Evolutionary conservation across 225 moss, liverwort and hornwort species (phyloP).

Genomic region (Marchantia paleacea): DNA sequence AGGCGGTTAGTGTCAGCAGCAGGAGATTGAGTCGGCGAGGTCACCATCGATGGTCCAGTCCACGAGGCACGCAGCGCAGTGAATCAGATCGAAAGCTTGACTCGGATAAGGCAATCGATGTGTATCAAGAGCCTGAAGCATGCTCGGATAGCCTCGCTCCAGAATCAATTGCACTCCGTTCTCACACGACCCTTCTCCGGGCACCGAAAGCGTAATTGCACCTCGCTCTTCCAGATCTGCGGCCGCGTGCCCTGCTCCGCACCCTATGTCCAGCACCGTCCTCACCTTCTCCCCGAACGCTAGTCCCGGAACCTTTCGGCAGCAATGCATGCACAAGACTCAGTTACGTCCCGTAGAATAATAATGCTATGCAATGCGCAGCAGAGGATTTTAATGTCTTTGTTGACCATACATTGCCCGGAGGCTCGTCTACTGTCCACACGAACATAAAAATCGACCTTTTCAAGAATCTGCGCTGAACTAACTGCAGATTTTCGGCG

Average conservation of each 20-base stretch:
- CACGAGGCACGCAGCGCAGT: constrained; percentile 68
- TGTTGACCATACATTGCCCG: too few species aligned
- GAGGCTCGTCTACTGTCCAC: too few species aligned
- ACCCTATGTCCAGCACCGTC: constrained; percentile 65
- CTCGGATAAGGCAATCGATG: constrained; percentile 63
- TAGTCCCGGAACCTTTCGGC: constrained; percentile 62
- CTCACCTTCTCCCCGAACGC: constrained; percentile 53
- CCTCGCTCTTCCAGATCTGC: constrained; percentile 48
- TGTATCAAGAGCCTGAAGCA: constrained; percentile 40
- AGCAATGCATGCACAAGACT: not conserved
- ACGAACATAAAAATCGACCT: too few species aligned
- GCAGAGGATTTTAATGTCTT: too few species aligned
- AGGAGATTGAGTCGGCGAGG: not conserved
- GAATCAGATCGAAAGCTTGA: constrained; percentile 83
- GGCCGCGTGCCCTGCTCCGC: constrained; percentile 68
- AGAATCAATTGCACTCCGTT: constrained; percentile 78
- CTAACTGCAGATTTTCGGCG: too few species aligned
- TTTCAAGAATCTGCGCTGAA: too few species aligned
- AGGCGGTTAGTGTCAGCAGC: not conserved
- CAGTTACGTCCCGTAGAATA: too few species aligned
- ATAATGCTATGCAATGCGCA: too few species aligned
- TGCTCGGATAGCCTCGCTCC: constrained; percentile 75
- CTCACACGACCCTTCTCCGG: constrained; percentile 47
- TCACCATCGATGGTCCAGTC: constrained; percentile 56
- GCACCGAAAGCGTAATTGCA: constrained; percentile 59